These are phyloP conservation scores for Entelexis paramagnoliae DNA, from an alignment of 1,139 yeast genomes.

Conservation along the genomic window DNA sequence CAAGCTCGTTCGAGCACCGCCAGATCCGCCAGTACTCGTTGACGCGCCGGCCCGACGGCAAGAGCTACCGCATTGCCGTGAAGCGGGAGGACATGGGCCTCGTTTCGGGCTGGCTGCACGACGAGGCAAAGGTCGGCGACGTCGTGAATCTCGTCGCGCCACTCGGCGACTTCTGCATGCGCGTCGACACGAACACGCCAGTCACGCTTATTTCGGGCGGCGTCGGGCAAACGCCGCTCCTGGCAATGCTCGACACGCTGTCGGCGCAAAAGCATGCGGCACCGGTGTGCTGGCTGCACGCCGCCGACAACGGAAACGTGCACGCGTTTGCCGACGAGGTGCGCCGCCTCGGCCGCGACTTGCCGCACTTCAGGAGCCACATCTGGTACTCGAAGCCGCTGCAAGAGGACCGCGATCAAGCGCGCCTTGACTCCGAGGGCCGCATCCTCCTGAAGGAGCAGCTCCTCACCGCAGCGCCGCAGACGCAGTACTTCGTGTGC, in stretches of 20 bases:
- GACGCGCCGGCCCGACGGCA: neutral
- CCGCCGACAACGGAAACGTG: neutral
- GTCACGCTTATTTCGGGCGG: slow-evolving; percentile 3
- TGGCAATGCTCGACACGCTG: slow-evolving; percentile 1
- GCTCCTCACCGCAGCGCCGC: neutral
- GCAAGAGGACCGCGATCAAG: neutral
- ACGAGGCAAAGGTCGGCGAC: neutral
- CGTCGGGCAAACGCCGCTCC: slow-evolving; percentile 2
- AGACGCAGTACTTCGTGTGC: neutral
- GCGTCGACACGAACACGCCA: neutral
- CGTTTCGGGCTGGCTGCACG: neutral
- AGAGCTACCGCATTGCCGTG: slow-evolving; percentile 1
- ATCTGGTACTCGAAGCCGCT: neutral
- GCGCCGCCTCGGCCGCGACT: neutral
- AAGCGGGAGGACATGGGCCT: neutral
- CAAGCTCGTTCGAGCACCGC: neutral
- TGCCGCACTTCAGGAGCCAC: neutral
- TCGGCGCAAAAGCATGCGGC: neutral
- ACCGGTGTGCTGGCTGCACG: neutral
- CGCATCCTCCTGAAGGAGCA: neutral
- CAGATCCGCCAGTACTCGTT: slow-evolving; percentile 4
- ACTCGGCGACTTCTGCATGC: neutral
- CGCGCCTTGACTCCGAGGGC: neutral
- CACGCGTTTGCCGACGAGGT: slow-evolving; percentile 1
- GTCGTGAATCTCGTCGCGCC: neutral